These are phyloP conservation scores for Rhipidocladum racemiflorum DNA, from an alignment of 176 grass and related monocot species.

Conservation along the genomic window DNA sequence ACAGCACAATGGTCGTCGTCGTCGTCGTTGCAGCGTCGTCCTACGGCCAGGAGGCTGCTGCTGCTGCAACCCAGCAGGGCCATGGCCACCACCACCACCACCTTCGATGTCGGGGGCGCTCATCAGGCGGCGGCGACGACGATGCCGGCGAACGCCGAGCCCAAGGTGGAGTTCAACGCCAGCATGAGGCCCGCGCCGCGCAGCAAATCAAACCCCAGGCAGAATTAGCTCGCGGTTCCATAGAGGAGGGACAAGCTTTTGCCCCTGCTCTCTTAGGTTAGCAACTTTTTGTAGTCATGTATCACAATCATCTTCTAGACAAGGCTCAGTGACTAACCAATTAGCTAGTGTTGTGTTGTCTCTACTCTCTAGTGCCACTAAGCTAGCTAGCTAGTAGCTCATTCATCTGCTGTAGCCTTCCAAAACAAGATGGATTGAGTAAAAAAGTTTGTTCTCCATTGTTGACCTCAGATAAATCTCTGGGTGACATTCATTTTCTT, in stretches of 20 bases:
- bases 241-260: too few species aligned
- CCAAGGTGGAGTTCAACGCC: conserved; percentile 31
- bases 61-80: background rate
- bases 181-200: conserved; percentile 22
- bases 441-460: background rate
- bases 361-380: background rate
- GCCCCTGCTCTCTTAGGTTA: background rate
- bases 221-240: conserved; percentile 23
- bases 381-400: background rate
- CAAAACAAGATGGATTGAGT: background rate
- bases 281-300: background rate
- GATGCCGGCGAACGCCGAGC: background rate
- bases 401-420: background rate
- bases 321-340: background rate
- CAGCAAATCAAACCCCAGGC: conserved; percentile 24
- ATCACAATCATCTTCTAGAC: conserved; percentile 26
- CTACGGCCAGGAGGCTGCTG: conserved; percentile 20
- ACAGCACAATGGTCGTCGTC: background rate
- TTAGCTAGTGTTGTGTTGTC: background rate
- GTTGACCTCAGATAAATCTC: background rate
- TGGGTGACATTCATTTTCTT: background rate
- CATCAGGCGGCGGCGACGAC: background rate
- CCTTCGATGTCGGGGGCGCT: background rate
- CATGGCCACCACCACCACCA: conserved; percentile 1
- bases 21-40: background rate